Conservation (phyloP, 805 yeast genomes). For the Myxozyma sirexii region DNA sequence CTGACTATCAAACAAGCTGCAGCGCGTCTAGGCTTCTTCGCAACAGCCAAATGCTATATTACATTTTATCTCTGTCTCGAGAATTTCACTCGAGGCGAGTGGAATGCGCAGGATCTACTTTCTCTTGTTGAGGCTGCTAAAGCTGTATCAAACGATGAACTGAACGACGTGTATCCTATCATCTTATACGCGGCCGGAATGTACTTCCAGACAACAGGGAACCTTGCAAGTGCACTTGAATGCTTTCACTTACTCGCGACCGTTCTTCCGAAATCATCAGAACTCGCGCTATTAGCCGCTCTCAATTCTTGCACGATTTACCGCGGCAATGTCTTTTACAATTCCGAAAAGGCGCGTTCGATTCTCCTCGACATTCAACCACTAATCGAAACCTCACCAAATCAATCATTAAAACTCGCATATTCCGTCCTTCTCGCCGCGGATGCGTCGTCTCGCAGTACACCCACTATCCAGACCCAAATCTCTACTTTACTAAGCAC, state of each 20-base stretch:
- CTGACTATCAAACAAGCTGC: constrained; percentile 17
- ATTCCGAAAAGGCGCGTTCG: constrained; percentile 5
- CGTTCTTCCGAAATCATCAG: constrained; percentile 6
- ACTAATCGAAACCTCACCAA: constrained; percentile 4
- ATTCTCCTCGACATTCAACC: constrained; percentile 6
- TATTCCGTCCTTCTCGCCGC: constrained; percentile 8
- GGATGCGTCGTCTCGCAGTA: neutral
- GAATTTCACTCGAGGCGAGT: constrained; percentile 21
- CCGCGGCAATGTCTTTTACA: neutral
- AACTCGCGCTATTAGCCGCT: constrained; percentile 15
- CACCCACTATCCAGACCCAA: neutral
- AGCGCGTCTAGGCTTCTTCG: constrained; percentile 7
- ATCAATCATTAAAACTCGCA: constrained; percentile 14
- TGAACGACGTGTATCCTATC: constrained; percentile 13
- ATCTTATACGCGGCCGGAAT: constrained; percentile 25
- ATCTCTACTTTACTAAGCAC: constrained; percentile 15
- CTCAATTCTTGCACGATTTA: constrained; percentile 1
- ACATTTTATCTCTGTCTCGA: constrained; percentile 21
- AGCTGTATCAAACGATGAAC: neutral
- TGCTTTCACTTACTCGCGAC: constrained; percentile 7
- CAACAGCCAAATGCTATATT: constrained; percentile 1
- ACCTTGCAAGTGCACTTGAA: constrained; percentile 21
- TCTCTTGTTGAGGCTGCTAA: constrained; percentile 9
- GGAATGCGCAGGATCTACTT: constrained; percentile 2
- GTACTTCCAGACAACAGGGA: constrained; percentile 32